Percentiles rank a stretch among this genome's conserved stretches.
phyloP scores from a whole-genome alignment of 768 basidiomycete species.

The Lentinula boryana region DNA sequence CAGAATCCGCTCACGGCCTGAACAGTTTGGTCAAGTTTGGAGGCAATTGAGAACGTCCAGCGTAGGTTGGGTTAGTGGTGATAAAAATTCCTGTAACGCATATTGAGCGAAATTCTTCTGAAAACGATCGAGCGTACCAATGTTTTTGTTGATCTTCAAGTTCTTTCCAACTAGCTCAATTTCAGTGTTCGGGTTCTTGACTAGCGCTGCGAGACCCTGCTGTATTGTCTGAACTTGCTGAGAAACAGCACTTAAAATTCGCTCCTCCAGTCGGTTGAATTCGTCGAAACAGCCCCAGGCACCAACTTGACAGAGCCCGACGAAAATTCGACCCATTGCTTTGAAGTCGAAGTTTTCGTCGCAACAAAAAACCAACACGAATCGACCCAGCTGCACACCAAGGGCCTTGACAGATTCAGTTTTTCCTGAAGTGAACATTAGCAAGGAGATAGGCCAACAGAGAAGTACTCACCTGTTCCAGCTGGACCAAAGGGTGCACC shows the following conservation, averaged over 20 bases:
- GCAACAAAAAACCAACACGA: slow-evolving; percentile 99
- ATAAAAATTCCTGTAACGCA: slow-evolving; percentile 80
- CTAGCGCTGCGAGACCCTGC: slow-evolving; percentile 82
- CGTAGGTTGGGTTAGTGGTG: slow-evolving; percentile 98
- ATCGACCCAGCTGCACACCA: slow-evolving; percentile 94
- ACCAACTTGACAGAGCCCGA: slow-evolving; percentile 97
- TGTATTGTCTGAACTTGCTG: slow-evolving; percentile 99
- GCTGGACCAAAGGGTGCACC: slow-evolving; percentile 98
- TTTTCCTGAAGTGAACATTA: slow-evolving; percentile 55
- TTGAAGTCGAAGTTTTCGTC: slow-evolving; percentile 99
- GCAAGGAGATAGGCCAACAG: slow-evolving; percentile 4
- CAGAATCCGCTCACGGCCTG: slow-evolving; percentile 62
- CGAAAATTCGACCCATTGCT: slow-evolving; percentile 99
- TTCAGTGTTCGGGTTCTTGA: slow-evolving; percentile 79
- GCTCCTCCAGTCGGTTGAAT: slow-evolving; percentile 96
- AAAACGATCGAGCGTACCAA: slow-evolving; percentile 43
- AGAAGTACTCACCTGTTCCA: slow-evolving; percentile 67
- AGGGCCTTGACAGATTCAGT: slow-evolving; percentile 99
- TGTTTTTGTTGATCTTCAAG: slow-evolving; percentile 89
- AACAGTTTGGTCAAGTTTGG: slow-evolving; percentile 90
- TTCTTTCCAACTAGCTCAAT: slow-evolving; percentile 95
- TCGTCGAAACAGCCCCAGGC: slow-evolving; percentile 99
- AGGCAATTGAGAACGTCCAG: slow-evolving; percentile 88
- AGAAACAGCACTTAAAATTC: slow-evolving; percentile 95
- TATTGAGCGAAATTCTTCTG: slow-evolving; percentile 6